Base-by-base conservation (phyloP, 169 alveolate genomes). In the Cryptosporidium canis region DNA sequence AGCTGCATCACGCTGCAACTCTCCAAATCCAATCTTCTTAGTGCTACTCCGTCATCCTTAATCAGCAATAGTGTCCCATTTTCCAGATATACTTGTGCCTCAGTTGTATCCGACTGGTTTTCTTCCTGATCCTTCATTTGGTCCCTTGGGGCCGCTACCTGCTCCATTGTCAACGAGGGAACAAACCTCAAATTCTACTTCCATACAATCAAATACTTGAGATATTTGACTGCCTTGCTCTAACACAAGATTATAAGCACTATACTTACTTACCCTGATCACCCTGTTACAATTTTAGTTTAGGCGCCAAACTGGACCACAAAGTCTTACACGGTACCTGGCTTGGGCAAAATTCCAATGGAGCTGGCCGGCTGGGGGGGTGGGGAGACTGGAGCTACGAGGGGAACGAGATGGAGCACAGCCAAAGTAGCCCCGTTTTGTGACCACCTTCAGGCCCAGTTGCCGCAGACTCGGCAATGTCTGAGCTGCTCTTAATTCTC, bases 11-110 rank as follows among this genome's bases (percentile, higher is more conserved):
- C 48, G 18, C 37, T 39, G 44, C 87, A 77, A 18, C 29, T 77
- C 35, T 77, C 77, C 29, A 77, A 63, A 58, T 77, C 87, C 48
- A 77, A 24, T 61, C 65, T 77, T 43, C 72, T 77, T 21, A 55
- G 18, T 6, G 87, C 87, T 12, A 43, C 27, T 14, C 18, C 33
- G 4, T 61, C 65, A 18, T 77, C 65, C 12, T 29, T 41, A 61
- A 77, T 77, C n/a, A 77, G 12, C 16, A 45, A 16, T 43, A 77
- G 27, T 21, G 87, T 77, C n/a, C 47, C 72, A 61, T 77, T 77
- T 44, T 77, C 87, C 16, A 61, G 33, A 48, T 29, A 77, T 27
- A 77, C n/a, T 61, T 61, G 53, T 27, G 53, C 24, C 14, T 43
- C 27, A 0, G 16, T 29, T 21, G 8, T 29, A 29, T 61, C 68